Base-by-base conservation (phyloP, 495 filamentous ascomycete genomes). In the Aspergillus coremiiformis region DNA sequence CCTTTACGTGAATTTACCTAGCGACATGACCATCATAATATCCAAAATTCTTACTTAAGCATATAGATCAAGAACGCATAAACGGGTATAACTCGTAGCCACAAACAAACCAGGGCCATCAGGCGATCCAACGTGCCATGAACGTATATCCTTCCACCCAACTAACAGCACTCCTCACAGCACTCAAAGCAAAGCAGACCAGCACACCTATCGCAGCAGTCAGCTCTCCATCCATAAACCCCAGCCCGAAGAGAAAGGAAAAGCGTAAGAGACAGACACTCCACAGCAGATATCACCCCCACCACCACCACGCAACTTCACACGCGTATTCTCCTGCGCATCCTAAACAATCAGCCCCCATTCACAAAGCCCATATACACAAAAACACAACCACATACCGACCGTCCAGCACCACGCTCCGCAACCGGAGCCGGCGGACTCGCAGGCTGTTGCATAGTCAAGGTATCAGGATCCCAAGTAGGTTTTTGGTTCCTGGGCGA, bases 101-200 rank as follows among this genome's bases (percentile, higher is more conserved):
- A 35, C 5, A 10, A 4, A 1, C 3, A 9, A 30, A 9, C 27
- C 3, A 30, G 1, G 27, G 27, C n/a, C n/a, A n/a, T n/a, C n/a
- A n/a, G n/a, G n/a, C n/a, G n/a, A n/a, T n/a, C n/a, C n/a, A n/a
- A n/a, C n/a, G n/a, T n/a, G n/a, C n/a, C n/a, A n/a, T n/a, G n/a
- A n/a, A n/a, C n/a, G n/a, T n/a, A n/a, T n/a, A n/a, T n/a, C n/a
- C n/a, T n/a, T n/a, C 17, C 15, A 20, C 17, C 21, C 5, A 21
- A 41, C 44, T 60, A 63, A 42, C 60, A 63, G 52, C 60, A 63
- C 20, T 51, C 52, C 42, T 63, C 60, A 42, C 53, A 56, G 49
- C 60, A 63, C 49, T 63, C 60, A 49, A 63, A 63, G 30, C 57
- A 59, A 43, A 27, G 32, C 22, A 63, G 48, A 57, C 60, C 60